Evolutionary conservation across 164 flowering plant genomes (phyloP).

Genomic region (Magnolia kwangsiensis): DNA sequence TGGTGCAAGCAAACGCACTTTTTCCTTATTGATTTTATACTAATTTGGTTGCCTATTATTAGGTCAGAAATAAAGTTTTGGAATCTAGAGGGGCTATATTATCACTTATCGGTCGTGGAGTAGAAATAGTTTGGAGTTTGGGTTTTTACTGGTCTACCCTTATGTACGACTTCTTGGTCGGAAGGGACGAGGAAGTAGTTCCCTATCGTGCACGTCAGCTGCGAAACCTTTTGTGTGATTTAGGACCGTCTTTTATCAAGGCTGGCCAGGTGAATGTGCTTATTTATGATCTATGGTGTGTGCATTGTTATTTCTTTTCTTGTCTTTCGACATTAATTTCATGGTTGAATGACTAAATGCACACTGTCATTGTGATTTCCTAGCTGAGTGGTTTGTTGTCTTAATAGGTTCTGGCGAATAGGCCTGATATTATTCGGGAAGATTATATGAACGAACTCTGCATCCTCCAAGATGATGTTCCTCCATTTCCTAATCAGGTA

Average conservation of each 20-base stretch:
- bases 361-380: not conserved
- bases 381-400: not conserved
- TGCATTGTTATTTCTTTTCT: not conserved
- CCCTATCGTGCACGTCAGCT: conserved; percentile 92
- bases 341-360: not conserved
- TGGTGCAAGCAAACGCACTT: not conserved
- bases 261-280: conserved; percentile 78
- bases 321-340: not conserved
- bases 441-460: conserved; percentile 99
- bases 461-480: conserved; percentile 99
- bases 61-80: conserved; percentile 86
- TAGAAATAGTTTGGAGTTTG: conserved; percentile 91
- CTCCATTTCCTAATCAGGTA: conserved; percentile 91
- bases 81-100: conserved; percentile 78
- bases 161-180: conserved; percentile 75
- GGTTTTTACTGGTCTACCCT: conserved; percentile 82
- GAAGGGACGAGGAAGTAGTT: conserved; percentile 91
- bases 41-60: conserved; percentile 5
- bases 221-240: conserved; percentile 76
- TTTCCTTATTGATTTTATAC: not conserved
- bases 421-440: conserved; percentile 96
- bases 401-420: conserved; percentile 87
- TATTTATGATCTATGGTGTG: not conserved
- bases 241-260: conserved; percentile 97
- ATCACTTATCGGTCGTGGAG: conserved; percentile 75